These are phyloP conservation scores for Polyplosphaeria fusca DNA, from an alignment of 495 filamentous ascomycete genomes.

Conservation along the genomic window DNA sequence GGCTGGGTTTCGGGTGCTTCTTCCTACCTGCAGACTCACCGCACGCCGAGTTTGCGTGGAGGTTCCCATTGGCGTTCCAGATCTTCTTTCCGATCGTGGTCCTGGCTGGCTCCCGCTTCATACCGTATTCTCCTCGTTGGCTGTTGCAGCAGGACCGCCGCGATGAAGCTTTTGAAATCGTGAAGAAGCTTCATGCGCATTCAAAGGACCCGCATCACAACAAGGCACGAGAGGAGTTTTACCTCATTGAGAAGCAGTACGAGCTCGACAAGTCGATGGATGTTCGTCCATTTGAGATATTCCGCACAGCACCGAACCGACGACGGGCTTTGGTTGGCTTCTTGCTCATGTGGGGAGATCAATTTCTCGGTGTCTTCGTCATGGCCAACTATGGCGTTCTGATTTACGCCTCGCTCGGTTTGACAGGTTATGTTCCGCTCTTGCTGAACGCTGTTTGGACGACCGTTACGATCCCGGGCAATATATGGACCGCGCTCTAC, in stretches of 20 bases:
- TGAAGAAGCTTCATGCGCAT: conserved; percentile 38
- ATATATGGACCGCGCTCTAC: conserved; percentile 48
- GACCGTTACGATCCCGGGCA: conserved; percentile 49
- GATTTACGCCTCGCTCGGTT: conserved; percentile 49
- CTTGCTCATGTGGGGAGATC: conserved; percentile 29
- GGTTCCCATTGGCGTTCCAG: conserved; percentile 48
- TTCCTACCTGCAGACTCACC: conserved; percentile 38
- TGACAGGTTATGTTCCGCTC: conserved; percentile 47
- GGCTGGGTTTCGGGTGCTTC: conserved; percentile 48
- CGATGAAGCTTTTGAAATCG: conserved; percentile 42
- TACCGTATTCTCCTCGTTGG: conserved; percentile 50
- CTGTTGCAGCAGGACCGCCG: conserved; percentile 44
- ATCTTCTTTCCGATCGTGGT: conserved; percentile 44
- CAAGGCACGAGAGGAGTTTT: conserved; percentile 43
- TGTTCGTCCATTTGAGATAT: conserved; percentile 38
- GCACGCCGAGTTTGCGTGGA: conserved; percentile 45
- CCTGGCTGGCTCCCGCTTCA: conserved; percentile 41
- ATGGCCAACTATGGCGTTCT: conserved; percentile 52
- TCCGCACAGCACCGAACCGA: conserved; percentile 46
- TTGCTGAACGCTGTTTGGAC: conserved; percentile 50
- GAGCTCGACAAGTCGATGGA: conserved; percentile 38
- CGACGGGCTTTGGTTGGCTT: conserved; percentile 40
- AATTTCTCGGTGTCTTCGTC: conserved; percentile 43
- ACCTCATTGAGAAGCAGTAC: conserved; percentile 45
- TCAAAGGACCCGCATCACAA: conserved; percentile 41